Conservation (phyloP, 768 basidiomycete species). For the Gloeopeniophorella convolvens region DNA sequence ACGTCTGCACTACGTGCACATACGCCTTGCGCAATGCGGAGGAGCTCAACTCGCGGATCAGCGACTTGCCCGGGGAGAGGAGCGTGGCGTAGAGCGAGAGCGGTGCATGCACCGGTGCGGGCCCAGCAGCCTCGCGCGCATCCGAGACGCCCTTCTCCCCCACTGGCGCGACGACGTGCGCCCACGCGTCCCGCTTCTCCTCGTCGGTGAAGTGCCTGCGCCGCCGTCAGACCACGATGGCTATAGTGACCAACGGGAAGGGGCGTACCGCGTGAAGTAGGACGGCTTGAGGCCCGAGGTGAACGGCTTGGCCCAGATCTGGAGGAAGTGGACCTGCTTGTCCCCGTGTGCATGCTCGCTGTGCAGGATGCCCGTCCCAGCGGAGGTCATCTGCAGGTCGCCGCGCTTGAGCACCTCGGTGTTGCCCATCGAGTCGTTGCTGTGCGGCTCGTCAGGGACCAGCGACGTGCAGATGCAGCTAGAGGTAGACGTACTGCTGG, state of each 20-base stretch:
- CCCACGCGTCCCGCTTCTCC: slow-evolving; percentile 72
- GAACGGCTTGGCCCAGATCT: slow-evolving; percentile 60
- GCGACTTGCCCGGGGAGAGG: slow-evolving; percentile 44
- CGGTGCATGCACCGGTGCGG: slow-evolving; percentile 71
- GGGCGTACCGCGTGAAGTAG: slow-evolving; percentile 69
- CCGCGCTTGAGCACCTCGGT: slow-evolving; percentile 84
- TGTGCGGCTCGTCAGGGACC: slow-evolving; percentile 23
- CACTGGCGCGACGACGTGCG: slow-evolving; percentile 69
- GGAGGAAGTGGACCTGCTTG: slow-evolving; percentile 51
- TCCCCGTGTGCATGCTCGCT: slow-evolving; percentile 55
- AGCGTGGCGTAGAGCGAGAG: slow-evolving; percentile 72
- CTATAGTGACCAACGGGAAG: not conserved
- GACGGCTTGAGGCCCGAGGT: slow-evolving; percentile 50
- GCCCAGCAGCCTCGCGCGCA: slow-evolving; percentile 63
- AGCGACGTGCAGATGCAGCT: not conserved
- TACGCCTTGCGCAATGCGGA: slow-evolving; percentile 52
- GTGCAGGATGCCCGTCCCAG: slow-evolving; percentile 89
- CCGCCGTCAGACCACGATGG: too few species aligned
- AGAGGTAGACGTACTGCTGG: slow-evolving; percentile 57
- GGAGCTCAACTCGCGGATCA: slow-evolving; percentile 40
- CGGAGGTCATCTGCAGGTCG: slow-evolving; percentile 85
- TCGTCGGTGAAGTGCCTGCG: slow-evolving; percentile 67
- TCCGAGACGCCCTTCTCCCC: slow-evolving; percentile 48
- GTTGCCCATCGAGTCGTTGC: slow-evolving; percentile 90
- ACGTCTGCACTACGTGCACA: slow-evolving; percentile 79